Evolutionary conservation across 164 flowering plant genomes (phyloP).

Genomic region (Sedum album): DNA sequence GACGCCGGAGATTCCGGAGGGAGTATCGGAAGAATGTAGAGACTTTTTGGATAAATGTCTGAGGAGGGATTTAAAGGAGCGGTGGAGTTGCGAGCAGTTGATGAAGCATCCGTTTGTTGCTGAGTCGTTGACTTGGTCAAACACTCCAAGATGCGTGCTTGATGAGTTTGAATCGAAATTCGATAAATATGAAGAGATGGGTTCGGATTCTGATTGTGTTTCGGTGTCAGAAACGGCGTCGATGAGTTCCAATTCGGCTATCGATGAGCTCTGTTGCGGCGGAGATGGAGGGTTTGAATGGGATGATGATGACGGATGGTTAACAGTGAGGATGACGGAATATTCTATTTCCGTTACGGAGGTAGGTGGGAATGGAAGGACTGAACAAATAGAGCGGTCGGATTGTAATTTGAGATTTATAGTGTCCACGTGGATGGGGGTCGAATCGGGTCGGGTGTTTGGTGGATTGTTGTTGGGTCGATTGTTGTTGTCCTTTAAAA

Average conservation of each 20-base stretch:
- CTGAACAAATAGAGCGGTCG: neutral
- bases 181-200: neutral
- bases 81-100: neutral
- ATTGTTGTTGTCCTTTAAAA: neutral
- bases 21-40: neutral
- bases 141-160: neutral
- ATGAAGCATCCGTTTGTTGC: slow-evolving; percentile 4
- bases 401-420: neutral
- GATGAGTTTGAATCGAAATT: neutral
- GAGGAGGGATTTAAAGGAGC: neutral
- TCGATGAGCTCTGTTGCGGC: neutral
- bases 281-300: neutral
- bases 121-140: neutral
- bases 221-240: neutral
- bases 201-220: neutral
- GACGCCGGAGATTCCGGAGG: neutral
- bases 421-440: neutral
- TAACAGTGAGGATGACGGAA: neutral
- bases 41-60: neutral
- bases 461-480: neutral
- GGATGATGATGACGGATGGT: neutral
- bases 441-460: neutral
- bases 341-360: neutral
- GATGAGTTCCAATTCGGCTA: neutral
- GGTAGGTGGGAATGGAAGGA: neutral